These are phyloP conservation scores for Trichophyton simii DNA, from an alignment of 2,329 filamentous ascomycete species.

Conservation along the genomic window DNA sequence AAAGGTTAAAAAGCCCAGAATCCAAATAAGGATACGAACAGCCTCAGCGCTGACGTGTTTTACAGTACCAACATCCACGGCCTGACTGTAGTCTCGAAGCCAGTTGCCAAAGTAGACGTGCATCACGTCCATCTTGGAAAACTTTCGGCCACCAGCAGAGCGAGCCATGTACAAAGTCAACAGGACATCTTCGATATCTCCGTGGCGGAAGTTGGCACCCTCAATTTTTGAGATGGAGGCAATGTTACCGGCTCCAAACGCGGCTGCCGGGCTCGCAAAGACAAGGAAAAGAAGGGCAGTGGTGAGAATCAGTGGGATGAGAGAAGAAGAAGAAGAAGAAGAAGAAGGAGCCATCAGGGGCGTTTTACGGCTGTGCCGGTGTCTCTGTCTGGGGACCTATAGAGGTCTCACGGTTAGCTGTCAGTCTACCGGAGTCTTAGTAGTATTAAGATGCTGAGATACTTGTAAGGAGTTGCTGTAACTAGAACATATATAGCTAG, in stretches of 20 bases:
- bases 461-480: no score
- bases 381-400: neutral
- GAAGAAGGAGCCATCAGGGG: constrained; percentile 1
- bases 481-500: neutral
- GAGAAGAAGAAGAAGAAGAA: constrained; percentile 9
- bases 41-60: constrained; percentile 84
- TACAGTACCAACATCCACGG: constrained; percentile 82
- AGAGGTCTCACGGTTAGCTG: neutral
- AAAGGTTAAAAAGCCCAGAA: constrained; percentile 81
- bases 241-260: constrained; percentile 84
- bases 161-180: constrained; percentile 57
- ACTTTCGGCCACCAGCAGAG: constrained; percentile 61
- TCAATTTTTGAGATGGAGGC: constrained; percentile 67
- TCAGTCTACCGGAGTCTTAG: neutral
- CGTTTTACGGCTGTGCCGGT: neutral
- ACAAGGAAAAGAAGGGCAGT: constrained; percentile 47
- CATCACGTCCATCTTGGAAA: constrained; percentile 75
- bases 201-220: constrained; percentile 78
- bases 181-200: constrained; percentile 85
- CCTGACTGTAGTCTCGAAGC: constrained; percentile 87
- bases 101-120: constrained; percentile 95
- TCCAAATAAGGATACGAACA: constrained; percentile 76
- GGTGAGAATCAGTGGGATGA: constrained; percentile 26
- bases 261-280: constrained; percentile 55
- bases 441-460: neutral